Base-by-base conservation (phyloP, 2,329 filamentous ascomycete genomes). In the Xylariales sp. region DNA sequence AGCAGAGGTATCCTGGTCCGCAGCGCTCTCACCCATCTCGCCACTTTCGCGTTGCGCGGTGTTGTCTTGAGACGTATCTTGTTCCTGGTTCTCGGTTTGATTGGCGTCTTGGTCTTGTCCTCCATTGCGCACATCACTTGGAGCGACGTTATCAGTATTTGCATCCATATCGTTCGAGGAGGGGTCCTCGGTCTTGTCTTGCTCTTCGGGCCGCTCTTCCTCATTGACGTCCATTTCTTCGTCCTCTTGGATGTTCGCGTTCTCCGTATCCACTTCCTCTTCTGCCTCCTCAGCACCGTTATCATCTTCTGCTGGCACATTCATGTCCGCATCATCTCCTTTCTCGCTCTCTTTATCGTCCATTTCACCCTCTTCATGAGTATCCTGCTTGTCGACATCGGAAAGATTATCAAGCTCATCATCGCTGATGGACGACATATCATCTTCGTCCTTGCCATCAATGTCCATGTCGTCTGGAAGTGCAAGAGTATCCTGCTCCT, bases 401-500 rank as follows among this genome's bases (percentile, higher is more conserved):
- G 70, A 72, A 37, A 85, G 61, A 38, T 79, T 69, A 40, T 81
- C 76, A 33, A 84, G 56, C 14, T 74, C 70, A 44, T 81, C 76
- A 25, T 72, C 72, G 12, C 72, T 74, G 11, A 66, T 64, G 6
- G 68, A 70, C 5, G 60, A 65, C 20, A 64, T 67, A 5, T 76
- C 75, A 14, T 74, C 70, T 19, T 76, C 69, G 21, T 78, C 75
- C 19, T 86, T 69, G 7, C 78, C 83, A 46, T 91, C 84, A 39
- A 93, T 74, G 40, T 94, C 82, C 72, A 96, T 84, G 47, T 95
- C 88, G 29, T 95, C 89, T 0, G 89, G 89, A 16, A 95, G 69
- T 31, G 90, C 88, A 42, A 95, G 69, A 3, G 83, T 81, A 43
- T 95, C 82, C 50, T 88, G 83, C 56, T 95, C 84, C 49, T 91